A percentile compares a stretch with the other conserved stretches of the same genome.
phyloP scores from a whole-genome alignment of 2,329 filamentous ascomycete genomes.

The Coniochaeta sp. region DNA sequence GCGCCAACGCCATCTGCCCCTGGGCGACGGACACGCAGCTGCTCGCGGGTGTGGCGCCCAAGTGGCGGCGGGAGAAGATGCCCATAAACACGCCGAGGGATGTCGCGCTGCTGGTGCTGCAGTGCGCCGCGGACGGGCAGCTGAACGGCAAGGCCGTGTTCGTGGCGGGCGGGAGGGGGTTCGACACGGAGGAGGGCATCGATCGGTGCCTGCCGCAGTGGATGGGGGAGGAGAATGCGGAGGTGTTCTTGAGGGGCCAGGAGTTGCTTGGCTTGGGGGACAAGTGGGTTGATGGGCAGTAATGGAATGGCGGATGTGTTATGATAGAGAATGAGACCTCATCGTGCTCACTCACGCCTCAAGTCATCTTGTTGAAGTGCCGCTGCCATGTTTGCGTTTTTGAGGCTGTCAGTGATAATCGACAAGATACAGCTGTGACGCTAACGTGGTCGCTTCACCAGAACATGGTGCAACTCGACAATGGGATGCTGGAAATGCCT shows the following conservation, averaged over 20 bases:
- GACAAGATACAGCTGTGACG: too few relatives aligned
- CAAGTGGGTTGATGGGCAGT: neutral
- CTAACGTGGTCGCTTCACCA: too few relatives aligned
- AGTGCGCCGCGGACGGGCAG: conserved; percentile 25
- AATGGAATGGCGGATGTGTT: too few relatives aligned
- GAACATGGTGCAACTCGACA: too few relatives aligned
- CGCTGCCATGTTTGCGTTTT: too few relatives aligned
- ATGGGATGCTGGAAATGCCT: too few relatives aligned
- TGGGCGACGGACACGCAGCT: conserved; percentile 39
- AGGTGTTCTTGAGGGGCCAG: conserved; percentile 13
- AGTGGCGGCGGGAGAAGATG: conserved; percentile 29
- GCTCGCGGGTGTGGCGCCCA: conserved; percentile 26
- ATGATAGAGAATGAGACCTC: too few relatives aligned
- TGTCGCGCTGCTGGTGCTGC: conserved; percentile 32
- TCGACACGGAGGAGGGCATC: conserved; percentile 19
- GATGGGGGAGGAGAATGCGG: conserved; percentile 19
- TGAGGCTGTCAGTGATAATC: too few relatives aligned
- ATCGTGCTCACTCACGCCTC: too few relatives aligned
- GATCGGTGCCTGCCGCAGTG: conserved; percentile 15
- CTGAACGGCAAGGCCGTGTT: conserved; percentile 19
- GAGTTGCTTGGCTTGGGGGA: conserved; percentile 13
- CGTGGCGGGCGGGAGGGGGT: conserved; percentile 16
- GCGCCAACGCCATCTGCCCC: conserved; percentile 38
- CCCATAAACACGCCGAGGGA: conserved; percentile 31
- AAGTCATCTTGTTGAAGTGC: too few relatives aligned